Percentiles rank a stretch among this genome's conserved stretches.
phyloP scores from a whole-genome alignment of 305 asterid species.

The Solanum hybrid region DNA sequence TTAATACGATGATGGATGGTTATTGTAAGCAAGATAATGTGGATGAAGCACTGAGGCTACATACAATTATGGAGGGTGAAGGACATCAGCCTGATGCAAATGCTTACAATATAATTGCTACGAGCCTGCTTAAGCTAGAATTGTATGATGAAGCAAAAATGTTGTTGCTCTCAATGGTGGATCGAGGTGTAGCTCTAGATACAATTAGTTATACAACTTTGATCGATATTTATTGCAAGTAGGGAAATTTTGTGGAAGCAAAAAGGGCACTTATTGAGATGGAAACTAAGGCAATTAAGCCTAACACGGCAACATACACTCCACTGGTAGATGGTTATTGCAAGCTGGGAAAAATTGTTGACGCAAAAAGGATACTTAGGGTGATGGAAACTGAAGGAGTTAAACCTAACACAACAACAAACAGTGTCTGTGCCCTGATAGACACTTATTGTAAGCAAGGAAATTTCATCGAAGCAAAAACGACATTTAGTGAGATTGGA shows the following conservation, averaged over 20 bases:
- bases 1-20: slow-evolving; percentile 64
- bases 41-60: slow-evolving; percentile 51
- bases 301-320: slow-evolving; percentile 38
- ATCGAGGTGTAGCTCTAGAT: slow-evolving; percentile 28
- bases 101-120: slow-evolving; percentile 46
- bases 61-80: slow-evolving; percentile 43
- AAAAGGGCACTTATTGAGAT: slow-evolving; percentile 41
- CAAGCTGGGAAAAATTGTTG: slow-evolving; percentile 52
- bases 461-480: no score
- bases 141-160: slow-evolving; percentile 45
- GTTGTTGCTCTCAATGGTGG: slow-evolving; percentile 45
- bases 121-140: slow-evolving; percentile 44
- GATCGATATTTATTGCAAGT: slow-evolving; percentile 50
- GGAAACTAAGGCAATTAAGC: slow-evolving; percentile 51
- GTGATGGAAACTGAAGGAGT: background rate
- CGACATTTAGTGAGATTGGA: no score
- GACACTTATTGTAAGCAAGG: no score
- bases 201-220: slow-evolving; percentile 48
- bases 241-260: slow-evolving; percentile 9
- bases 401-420: background rate
- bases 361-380: slow-evolving; percentile 29
- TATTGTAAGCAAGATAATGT: slow-evolving; percentile 69
- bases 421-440: background rate
- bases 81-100: slow-evolving; percentile 57
- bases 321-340: slow-evolving; percentile 45